Base-by-base conservation (phyloP, 768 basidiomycete species). In the Solioccasus polychromus region DNA sequence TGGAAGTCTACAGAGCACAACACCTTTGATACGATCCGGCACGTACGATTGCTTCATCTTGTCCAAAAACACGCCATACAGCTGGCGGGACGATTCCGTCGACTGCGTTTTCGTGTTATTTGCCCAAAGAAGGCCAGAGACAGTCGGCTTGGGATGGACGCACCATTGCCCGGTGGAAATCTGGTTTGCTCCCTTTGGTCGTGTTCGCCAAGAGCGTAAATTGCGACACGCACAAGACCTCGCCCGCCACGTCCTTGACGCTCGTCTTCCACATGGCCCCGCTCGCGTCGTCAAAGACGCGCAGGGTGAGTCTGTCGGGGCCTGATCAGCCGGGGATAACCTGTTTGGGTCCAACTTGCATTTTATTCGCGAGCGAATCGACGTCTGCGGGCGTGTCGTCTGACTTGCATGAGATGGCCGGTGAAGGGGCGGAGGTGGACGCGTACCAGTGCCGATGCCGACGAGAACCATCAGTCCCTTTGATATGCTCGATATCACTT, bases 151-250 rank as follows among this genome's bases (percentile, higher is more conserved):
- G 35, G 30, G 42, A 34, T 22, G 37, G 29, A 58, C 78, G 17
- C 45, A 92, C 92, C 92, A 96, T 96, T 6, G 93, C 88, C 17
- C 78, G 78, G 67, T 94, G 93, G 56, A 97, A 97, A 65, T 96
- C 92, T 12, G 88, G 88, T 59, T 93, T 92, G 61, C 75, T 88
- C 22, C 92, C 92, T 65, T 96, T 96, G 42, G 76, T 73, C 15
- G 91, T 92, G 48, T 86, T 85, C 19, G 92, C 88, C 60, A 94
- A 66, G 22, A 99, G 75, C 2, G 94, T 93, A 64, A 96, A 95
- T 56, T 98, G 95, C 1, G 93, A 93, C 14, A 94, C 92, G 57
- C 94, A 97, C 4, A 98, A 78, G 11, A 99, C 77, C 41, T 95
- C 92, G 35, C 92, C 94, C 19, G 80, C 78, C 19, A 96, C 79